Conservation (phyloP, 441 rosid species). For the Adansonia gregorii region DNA sequence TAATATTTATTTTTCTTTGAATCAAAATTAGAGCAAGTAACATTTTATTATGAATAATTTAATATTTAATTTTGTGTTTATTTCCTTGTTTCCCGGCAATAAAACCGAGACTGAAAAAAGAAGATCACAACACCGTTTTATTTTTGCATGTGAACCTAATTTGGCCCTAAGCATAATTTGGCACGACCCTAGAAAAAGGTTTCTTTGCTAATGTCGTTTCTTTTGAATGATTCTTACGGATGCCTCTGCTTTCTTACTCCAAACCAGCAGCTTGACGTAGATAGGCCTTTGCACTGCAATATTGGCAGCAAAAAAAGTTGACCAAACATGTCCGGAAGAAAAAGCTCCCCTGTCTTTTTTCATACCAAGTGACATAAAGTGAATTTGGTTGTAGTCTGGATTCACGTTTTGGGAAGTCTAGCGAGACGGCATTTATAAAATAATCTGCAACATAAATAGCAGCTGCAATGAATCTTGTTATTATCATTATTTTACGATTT, state of each 20-base stretch:
- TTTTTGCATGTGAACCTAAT: slow-evolving; percentile 37
- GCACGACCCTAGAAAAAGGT: slow-evolving; percentile 7
- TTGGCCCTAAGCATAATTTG: slow-evolving; percentile 30
- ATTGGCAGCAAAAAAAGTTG: slow-evolving; percentile 13
- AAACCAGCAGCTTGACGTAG: slow-evolving; percentile 6
- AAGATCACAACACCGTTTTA: not conserved
- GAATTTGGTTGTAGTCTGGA: not conserved
- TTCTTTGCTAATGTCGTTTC: slow-evolving; percentile 24
- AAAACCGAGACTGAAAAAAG: not conserved
- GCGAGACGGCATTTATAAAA: no score
- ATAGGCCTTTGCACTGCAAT: not conserved
- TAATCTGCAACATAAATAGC: no score
- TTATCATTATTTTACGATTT: no score
- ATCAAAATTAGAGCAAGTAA: no score
- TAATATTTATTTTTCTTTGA: not conserved
- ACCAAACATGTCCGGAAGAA: not conserved
- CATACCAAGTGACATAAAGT: not conserved
- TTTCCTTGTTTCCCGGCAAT: not conserved
- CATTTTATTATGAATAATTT: no score
- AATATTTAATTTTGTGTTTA: not conserved
- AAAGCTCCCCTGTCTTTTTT: not conserved
- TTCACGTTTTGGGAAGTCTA: not conserved
- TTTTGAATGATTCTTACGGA: slow-evolving; percentile 2
- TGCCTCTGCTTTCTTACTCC: not conserved
- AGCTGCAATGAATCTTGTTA: no score